Percentiles rank a stretch among this genome's conserved stretches.
Evolutionary conservation across 2,329 filamentous ascomycete species (phyloP).

Genomic region (Calonectria pseudoturangicola): DNA sequence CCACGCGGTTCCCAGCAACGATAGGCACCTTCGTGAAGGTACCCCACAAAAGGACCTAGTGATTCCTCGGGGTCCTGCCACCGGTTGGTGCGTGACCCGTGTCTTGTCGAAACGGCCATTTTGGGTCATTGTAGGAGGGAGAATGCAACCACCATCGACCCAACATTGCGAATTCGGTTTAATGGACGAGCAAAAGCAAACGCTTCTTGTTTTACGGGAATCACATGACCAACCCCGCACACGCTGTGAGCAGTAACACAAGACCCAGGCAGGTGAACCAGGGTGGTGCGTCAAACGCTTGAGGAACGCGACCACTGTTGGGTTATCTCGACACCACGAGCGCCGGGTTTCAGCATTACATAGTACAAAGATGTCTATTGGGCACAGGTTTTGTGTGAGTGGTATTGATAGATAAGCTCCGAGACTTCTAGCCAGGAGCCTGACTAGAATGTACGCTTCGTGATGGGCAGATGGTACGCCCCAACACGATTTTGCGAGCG

Average conservation of each 20-base stretch:
- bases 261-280: neutral
- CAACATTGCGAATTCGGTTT: neutral
- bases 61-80: neutral
- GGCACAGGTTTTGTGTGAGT: too few species aligned
- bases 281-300: neutral
- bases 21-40: neutral
- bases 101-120: neutral
- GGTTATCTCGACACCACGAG: neutral
- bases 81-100: neutral
- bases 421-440: neutral
- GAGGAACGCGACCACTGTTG: neutral
- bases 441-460: neutral
- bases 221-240: slow-evolving; percentile 2
- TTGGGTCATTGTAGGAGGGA: slow-evolving; percentile 1
- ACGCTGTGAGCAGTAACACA: neutral
- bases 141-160: neutral
- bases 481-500: neutral
- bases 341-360: neutral
- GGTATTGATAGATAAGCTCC: neutral
- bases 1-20: neutral
- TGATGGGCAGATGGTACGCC: neutral
- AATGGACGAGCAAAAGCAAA: neutral
- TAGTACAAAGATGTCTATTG: neutral
- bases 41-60: neutral
- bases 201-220: neutral